These are phyloP conservation scores for Neopestalotiopsis clavispora DNA, from an alignment of 2,329 filamentous ascomycete genomes.

Conservation along the genomic window DNA sequence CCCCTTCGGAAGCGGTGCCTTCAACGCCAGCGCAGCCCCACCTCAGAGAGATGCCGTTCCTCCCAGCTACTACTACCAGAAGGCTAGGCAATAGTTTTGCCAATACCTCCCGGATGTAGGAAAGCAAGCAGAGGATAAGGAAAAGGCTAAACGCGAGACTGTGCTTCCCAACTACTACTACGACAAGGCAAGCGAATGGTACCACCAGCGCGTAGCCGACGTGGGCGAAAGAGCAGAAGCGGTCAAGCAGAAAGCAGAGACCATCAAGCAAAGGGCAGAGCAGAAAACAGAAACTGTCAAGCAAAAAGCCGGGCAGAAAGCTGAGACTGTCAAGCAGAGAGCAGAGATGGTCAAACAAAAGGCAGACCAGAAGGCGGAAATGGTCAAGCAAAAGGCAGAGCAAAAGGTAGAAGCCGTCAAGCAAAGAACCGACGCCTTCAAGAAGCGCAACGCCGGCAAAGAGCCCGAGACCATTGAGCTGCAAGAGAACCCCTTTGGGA, in stretches of 20 bases:
- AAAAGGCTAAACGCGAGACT: background rate
- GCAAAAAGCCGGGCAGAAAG: no score
- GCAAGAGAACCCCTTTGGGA: background rate
- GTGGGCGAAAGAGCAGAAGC: no score
- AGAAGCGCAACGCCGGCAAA: background rate
- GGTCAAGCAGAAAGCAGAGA: no score
- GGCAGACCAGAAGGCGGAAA: background rate
- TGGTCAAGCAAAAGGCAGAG: no score
- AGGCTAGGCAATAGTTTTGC: background rate
- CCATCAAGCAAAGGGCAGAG: no score
- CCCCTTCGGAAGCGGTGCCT: constrained; percentile 6
- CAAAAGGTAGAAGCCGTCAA: no score
- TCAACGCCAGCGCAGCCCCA: background rate
- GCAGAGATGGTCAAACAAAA: background rate
- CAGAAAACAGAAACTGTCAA: no score
- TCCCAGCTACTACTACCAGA: constrained; percentile 7
- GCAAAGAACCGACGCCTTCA: background rate
- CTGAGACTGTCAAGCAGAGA: no score
- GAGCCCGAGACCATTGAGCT: background rate
- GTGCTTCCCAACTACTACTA: background rate
- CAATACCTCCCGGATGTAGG: no score
- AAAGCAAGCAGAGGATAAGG: no score
- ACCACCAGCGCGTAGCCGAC: no score
- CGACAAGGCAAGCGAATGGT: background rate
- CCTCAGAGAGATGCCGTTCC: background rate